Evolutionary conservation across 2,329 filamentous ascomycete species (phyloP), one percentile per base, ranked within the genome.

Genomic region (Talaromyces sp.): DNA sequence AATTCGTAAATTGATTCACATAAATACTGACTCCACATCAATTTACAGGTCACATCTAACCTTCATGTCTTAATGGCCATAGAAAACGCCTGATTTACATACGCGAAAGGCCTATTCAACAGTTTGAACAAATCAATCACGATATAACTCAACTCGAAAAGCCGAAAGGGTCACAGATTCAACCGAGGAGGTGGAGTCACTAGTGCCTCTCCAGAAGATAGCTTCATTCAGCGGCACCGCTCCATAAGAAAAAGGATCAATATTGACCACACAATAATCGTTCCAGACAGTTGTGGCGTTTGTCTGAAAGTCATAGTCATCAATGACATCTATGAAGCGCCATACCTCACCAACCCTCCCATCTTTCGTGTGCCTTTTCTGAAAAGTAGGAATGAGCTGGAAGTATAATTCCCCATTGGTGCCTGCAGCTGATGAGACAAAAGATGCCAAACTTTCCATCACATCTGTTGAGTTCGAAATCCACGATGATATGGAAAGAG

Each of bases 181-280:
- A 10, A 57, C 54, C 42, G 22, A 11, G 14, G 44, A 24, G 1
- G 24, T 43, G 13, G 30, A 20, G 13, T 64, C 55, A 1, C 47
- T 20, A 6, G 39, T 13, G 14, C 13, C 56, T 19, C 63, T 57
- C 72, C 72, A 75, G 44, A 76, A 73, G 0, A 71, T 64, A 4
- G 69, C 20, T 45, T 72, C 70, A 22, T 71, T 73, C 10, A 73
- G 32, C 0, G 69, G 65, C 14, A 66, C 48, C 2, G 64, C 67
- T 2, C 61, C 72, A 55, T 75, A 75, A 17, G 60, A 59, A 2
- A 61, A 35, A 2, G 51, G 53, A 17, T 73, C 70, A 4, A 72
- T 56, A 51, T 75, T 60, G 0, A 61, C 63, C 3, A 65, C 35
- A 48, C 73, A 76, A 39, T 71, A 73, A 7, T 75, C 72, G 47